Conservation (phyloP, 495 filamentous ascomycete species). For the Chaetomium tenue region DNA sequence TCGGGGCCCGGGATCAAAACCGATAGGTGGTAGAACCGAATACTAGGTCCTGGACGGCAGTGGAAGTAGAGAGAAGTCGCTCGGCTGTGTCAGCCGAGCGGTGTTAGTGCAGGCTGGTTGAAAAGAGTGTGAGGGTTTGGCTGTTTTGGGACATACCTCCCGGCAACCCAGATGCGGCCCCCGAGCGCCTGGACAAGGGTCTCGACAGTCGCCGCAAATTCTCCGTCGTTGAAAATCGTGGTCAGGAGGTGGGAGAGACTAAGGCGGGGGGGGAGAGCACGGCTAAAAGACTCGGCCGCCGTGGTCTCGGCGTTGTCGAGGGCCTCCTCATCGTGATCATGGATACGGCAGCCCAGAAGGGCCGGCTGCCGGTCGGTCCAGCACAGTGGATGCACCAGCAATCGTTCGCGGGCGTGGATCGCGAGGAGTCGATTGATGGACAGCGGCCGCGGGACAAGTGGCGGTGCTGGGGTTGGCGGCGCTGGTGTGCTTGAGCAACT, state of each 20-base stretch:
- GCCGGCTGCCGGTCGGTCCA: slow-evolving; percentile 3
- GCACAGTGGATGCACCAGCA: slow-evolving; percentile 1
- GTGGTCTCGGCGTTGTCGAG: background rate
- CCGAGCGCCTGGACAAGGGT: background rate
- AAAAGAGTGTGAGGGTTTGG: background rate
- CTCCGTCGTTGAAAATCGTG: background rate
- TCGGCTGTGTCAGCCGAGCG: background rate
- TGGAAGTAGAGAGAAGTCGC: background rate
- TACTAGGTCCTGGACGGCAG: background rate
- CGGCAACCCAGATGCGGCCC: background rate
- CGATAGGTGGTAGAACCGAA: background rate
- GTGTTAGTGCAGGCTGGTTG: background rate
- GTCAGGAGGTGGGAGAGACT: background rate
- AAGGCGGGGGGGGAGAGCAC: background rate
- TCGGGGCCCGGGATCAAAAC: background rate
- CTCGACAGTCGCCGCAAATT: background rate
- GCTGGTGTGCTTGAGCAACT: background rate
- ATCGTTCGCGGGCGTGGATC: slow-evolving; percentile 6
- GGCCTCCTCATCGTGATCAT: background rate
- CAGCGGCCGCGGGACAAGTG: no score
- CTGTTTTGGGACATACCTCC: background rate
- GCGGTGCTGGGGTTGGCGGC: background rate
- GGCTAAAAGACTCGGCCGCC: background rate
- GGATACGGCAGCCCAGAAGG: background rate
- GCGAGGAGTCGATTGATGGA: slow-evolving; percentile 3